Conservation (phyloP, 352 stramenopile genomes). For the Phytophthora litchii region DNA sequence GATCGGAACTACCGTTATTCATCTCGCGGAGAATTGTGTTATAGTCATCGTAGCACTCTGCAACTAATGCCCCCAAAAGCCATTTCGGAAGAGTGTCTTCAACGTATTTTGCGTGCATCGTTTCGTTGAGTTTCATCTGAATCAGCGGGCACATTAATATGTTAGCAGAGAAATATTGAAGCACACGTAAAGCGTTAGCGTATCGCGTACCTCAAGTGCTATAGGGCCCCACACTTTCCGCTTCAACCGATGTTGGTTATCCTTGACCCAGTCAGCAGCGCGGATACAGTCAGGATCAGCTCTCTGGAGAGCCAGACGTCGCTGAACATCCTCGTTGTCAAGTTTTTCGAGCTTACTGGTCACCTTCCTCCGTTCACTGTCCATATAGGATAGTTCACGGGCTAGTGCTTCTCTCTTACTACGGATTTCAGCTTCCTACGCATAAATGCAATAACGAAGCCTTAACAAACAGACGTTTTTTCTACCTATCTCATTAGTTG, state of each 20-base stretch:
- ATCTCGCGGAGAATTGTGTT: slow-evolving; percentile 75
- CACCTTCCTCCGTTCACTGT: slow-evolving; percentile 60
- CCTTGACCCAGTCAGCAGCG: slow-evolving; percentile 78
- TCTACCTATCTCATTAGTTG: neutral
- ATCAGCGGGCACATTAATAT: neutral
- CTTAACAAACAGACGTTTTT: neutral
- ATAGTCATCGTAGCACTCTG: slow-evolving; percentile 85
- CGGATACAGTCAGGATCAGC: slow-evolving; percentile 75
- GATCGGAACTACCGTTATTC: slow-evolving; percentile 48
- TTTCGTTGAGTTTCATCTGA: slow-evolving; percentile 81
- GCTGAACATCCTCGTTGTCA: slow-evolving; percentile 79
- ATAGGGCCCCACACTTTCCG: slow-evolving; percentile 85
- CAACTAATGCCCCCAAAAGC: slow-evolving; percentile 74
- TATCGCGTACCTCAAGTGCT: slow-evolving; percentile 61
- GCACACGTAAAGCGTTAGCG: neutral
- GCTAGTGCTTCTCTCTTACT: slow-evolving; percentile 66
- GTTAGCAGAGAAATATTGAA: neutral
- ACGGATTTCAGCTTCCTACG: slow-evolving; percentile 69
- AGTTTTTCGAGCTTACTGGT: slow-evolving; percentile 65
- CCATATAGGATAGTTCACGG: slow-evolving; percentile 50
- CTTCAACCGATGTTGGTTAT: slow-evolving; percentile 69
- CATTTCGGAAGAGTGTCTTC: slow-evolving; percentile 86
- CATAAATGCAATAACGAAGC: slow-evolving; percentile 3
- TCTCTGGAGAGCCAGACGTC: slow-evolving; percentile 58
- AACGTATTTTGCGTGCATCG: slow-evolving; percentile 83